Evolutionary conservation across 2,329 filamentous ascomycete genomes (phyloP), one percentile per base, ranked within the genome.

Genomic region (Byssothecium circinans): DNA sequence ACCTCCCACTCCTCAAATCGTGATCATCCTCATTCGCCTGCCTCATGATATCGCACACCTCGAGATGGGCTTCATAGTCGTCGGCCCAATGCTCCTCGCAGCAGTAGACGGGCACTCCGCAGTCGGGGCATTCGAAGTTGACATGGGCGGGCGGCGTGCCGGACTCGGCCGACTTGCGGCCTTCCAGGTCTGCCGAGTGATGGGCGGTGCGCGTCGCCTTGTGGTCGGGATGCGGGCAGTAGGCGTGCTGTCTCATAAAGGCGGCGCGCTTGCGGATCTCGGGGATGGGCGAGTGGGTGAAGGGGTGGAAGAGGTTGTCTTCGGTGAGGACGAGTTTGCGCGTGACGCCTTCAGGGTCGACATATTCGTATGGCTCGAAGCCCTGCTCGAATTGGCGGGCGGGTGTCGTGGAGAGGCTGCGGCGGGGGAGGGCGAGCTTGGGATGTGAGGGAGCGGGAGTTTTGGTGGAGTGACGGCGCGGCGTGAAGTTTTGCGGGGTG

Each of bases 1-100:
- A 87, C 22, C 94, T 83, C 3, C 94, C 94, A 15, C 90, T 96
- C 41, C 88, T 81, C 57, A 99, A 74, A 70, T 99, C 94, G 67
- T 99, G 95, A 60, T 99, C 94, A 66, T 99, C 94, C 74, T 99
- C 94, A 60, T 99, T 99, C 73, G 96, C 92, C 73, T 97, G 87
- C 56, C 87, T 81, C 47, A 99, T 76, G 0, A 88, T 88, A 64
- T 99, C 92, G 71, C 94, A 99, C 29, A 99, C 86, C 66, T 96
- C 83, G 51, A 99, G 72, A 71, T 99, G 94, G 15, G 85, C 81
- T 72, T 97, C 92, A 65, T 96, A 99, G 70, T 97, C 90, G 60
- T 95, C 90, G 68, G 88, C 90, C 88, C 92, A 97, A 70, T 99
- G 94, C 59, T 90, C 87, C 72, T 96, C 88, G 60, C 85, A 92